phyloP scores from a whole-genome alignment of 352 stramenopile genomes.

The Phytophthora cryptogea region DNA sequence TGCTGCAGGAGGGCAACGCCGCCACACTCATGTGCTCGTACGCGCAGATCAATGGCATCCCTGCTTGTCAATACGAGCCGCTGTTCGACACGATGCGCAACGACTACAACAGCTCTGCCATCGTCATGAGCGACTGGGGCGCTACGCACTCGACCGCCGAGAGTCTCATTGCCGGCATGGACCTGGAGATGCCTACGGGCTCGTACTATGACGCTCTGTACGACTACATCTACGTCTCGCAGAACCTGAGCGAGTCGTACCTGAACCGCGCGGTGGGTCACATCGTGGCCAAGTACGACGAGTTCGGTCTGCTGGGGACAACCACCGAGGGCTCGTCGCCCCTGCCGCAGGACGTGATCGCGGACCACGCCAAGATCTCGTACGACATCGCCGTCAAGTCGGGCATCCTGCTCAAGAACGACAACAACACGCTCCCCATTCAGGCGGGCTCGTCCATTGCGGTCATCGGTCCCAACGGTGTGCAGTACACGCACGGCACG shows the following conservation, averaged over 20 bases:
- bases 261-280: conserved; percentile 34
- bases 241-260: conserved; percentile 42
- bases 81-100: conserved; percentile 38
- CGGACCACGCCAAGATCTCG: conserved; percentile 30
- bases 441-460: conserved; percentile 26
- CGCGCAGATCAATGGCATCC: conserved; percentile 36
- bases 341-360: conserved; percentile 27
- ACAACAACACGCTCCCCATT: conserved; percentile 30
- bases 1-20: conserved; percentile 36
- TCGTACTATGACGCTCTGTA: conserved; percentile 40
- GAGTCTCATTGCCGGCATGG: conserved; percentile 37
- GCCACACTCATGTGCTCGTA: conserved; percentile 44
- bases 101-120: conserved; percentile 39
- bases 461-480: conserved; percentile 38
- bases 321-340: conserved; percentile 30
- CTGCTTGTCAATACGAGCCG: conserved; percentile 33
- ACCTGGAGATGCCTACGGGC: conserved; percentile 37
- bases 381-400: conserved; percentile 44
- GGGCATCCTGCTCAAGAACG: conserved; percentile 37
- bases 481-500: conserved; percentile 41
- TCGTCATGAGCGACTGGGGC: conserved; percentile 38
- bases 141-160: conserved; percentile 35
- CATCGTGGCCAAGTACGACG: conserved; percentile 41
- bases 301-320: conserved; percentile 33
- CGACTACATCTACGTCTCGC: conserved; percentile 41